Evolutionary conservation across 2,329 filamentous ascomycete genomes (phyloP).

Genomic region (Davidsoniella neocaledoniae): DNA sequence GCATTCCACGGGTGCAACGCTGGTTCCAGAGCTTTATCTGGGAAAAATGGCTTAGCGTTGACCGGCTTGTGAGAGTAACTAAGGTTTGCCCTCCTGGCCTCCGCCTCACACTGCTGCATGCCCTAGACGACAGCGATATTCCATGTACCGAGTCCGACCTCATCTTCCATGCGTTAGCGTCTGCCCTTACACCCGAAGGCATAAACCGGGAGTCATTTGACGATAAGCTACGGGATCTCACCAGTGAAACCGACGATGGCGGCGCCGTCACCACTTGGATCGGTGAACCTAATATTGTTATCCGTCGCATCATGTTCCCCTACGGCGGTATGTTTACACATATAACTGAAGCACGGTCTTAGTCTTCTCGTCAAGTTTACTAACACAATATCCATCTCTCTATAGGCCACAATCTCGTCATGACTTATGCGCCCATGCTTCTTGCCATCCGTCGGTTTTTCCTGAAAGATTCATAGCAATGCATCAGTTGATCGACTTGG

Average conservation of each 20-base stretch:
- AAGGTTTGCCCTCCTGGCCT: conserved; percentile 35
- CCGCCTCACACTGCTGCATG: conserved; percentile 60
- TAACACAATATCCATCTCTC: not conserved
- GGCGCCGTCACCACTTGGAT: conserved; percentile 32
- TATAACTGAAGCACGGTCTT: too few relatives aligned
- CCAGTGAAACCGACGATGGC: conserved; percentile 25
- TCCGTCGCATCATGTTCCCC: conserved; percentile 37
- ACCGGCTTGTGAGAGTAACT: conserved; percentile 44
- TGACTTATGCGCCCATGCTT: conserved; percentile 46
- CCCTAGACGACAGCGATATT: conserved; percentile 68
- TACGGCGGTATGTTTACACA: conserved; percentile 33
- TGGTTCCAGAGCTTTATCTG: conserved; percentile 43
- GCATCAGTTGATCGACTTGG: not conserved
- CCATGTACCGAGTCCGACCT: conserved; percentile 52
- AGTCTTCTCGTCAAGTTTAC: not conserved
- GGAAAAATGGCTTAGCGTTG: conserved; percentile 67
- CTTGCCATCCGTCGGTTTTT: conserved; percentile 52
- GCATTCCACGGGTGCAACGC: conserved; percentile 2
- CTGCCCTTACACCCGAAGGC: conserved; percentile 26
- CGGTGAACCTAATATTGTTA: conserved; percentile 27
- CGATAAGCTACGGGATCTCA: conserved; percentile 29
- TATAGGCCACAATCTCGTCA: conserved; percentile 52
- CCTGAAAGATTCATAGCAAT: conserved; percentile 18
- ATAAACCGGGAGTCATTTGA: conserved; percentile 24
- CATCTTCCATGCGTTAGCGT: conserved; percentile 43